A percentile compares a stretch with the other conserved stretches of the same genome.
Conservation (phyloP, 768 basidiomycete genomes). For the Hemileccinum impolitum region DNA sequence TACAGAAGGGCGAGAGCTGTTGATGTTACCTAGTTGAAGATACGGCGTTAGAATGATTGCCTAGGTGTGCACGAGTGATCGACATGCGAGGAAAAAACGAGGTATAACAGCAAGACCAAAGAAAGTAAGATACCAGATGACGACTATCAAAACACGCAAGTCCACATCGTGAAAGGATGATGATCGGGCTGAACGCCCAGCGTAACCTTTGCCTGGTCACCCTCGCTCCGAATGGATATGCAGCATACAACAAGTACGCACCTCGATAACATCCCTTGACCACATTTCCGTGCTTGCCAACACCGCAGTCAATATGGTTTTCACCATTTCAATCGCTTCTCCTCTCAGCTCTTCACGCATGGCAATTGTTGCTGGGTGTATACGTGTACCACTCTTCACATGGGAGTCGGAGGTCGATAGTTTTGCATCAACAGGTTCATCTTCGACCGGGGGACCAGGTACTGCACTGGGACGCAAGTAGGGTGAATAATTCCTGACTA, state of each 20-base stretch:
- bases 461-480: conserved; percentile 50
- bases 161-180: background rate
- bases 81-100: background rate
- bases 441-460: conserved; percentile 9
- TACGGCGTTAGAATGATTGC: conserved; percentile 17
- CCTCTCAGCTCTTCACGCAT: conserved; percentile 58
- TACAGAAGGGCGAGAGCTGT: conserved; percentile 30
- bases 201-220: conserved; percentile 38
- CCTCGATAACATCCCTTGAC: conserved; percentile 53
- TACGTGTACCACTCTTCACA: conserved; percentile 37
- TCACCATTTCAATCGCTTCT: conserved; percentile 76
- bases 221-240: conserved; percentile 1
- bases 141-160: conserved; percentile 37
- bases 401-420: conserved; percentile 37
- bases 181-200: conserved; percentile 37
- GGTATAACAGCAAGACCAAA: background rate
- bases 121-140: conserved; percentile 40
- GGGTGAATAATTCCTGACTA: conserved; percentile 92
- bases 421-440: conserved; percentile 5
- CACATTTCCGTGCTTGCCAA: conserved; percentile 43
- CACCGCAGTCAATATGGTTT: conserved; percentile 39
- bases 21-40: conserved; percentile 20
- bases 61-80: background rate
- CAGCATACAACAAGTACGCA: conserved; percentile 13
- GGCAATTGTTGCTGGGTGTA: conserved; percentile 68